These are phyloP conservation scores for Fomitopsis palustris DNA, from an alignment of 1,284 basidiomycete genomes.

Conservation along the genomic window DNA sequence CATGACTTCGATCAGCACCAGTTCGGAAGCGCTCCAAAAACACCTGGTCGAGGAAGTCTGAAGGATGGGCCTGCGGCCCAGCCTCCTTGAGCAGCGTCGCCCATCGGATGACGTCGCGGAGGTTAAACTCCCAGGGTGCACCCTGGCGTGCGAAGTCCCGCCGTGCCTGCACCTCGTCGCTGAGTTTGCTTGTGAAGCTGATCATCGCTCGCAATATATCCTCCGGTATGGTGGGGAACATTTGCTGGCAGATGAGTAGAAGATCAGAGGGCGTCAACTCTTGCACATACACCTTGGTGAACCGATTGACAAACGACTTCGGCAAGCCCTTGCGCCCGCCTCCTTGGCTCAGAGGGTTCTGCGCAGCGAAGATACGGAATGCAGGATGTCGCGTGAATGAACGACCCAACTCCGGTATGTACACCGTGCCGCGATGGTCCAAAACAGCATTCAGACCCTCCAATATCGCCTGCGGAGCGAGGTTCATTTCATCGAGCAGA, in stretches of 20 bases:
- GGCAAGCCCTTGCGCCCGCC: slow-evolving; percentile 97
- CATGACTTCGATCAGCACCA: slow-evolving; percentile 58
- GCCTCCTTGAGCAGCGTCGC: slow-evolving; percentile 52
- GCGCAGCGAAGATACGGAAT: slow-evolving; percentile 97
- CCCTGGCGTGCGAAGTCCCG: slow-evolving; percentile 81
- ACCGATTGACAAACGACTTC: slow-evolving; percentile 96
- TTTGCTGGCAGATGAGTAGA: slow-evolving; percentile 72
- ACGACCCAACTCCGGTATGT: slow-evolving; percentile 92
- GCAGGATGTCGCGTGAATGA: slow-evolving; percentile 86
- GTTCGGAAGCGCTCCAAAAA: slow-evolving; percentile 90
- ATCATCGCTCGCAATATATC: slow-evolving; percentile 77
- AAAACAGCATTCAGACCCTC: slow-evolving; percentile 97
- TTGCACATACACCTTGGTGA: slow-evolving; percentile 95
- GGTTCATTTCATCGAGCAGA: slow-evolving; percentile 97
- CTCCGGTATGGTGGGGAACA: slow-evolving; percentile 64
- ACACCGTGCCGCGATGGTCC: slow-evolving; percentile 95
- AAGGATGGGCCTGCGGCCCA: slow-evolving; percentile 46
- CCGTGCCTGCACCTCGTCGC: slow-evolving; percentile 66
- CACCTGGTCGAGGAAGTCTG: slow-evolving; percentile 63
- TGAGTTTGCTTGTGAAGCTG: slow-evolving; percentile 74
- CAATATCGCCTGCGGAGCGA: slow-evolving; percentile 93
- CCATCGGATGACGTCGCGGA: slow-evolving; percentile 96
- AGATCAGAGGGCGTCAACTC: slow-evolving; percentile 84
- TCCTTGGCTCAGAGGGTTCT: slow-evolving; percentile 96
- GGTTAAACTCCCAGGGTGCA: slow-evolving; percentile 98